These are phyloP conservation scores for Leccinum rimulosum DNA, from an alignment of 768 basidiomycete species.

Conservation along the genomic window DNA sequence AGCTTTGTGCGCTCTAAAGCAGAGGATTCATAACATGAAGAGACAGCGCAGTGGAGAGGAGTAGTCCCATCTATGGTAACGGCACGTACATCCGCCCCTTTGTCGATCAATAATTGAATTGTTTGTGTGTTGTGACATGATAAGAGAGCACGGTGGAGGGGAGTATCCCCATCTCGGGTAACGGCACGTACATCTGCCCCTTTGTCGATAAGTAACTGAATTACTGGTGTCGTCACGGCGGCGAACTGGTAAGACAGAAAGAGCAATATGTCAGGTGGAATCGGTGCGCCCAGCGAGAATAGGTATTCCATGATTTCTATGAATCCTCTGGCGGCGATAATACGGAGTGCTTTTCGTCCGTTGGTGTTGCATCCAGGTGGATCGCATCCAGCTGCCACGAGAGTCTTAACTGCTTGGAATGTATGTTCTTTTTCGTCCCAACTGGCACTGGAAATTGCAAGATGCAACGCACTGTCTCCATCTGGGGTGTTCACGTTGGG, in stretches of 20 bases:
- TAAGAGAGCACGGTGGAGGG: too few species aligned
- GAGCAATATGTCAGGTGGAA: not conserved
- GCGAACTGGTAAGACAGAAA: not conserved
- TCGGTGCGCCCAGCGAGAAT: not conserved
- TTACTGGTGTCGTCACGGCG: not conserved
- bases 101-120: too few species aligned
- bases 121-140: too few species aligned
- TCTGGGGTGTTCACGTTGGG: not conserved
- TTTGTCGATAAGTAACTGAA: not conserved
- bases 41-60: too few species aligned
- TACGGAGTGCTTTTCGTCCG: not conserved
- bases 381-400: not conserved
- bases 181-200: not conserved
- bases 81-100: too few species aligned
- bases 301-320: not conserved
- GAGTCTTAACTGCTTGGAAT: not conserved
- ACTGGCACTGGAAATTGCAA: too few species aligned
- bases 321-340: fast-evolving
- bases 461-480: not conserved
- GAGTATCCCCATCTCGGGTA: too few species aligned
- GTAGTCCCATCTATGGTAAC: too few species aligned
- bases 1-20: not conserved
- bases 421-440: too few species aligned
- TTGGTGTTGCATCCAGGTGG: not conserved
- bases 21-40: too few species aligned